Base-by-base conservation (phyloP, 108 stramenopile species). In the Skeletonema tropicum region DNA sequence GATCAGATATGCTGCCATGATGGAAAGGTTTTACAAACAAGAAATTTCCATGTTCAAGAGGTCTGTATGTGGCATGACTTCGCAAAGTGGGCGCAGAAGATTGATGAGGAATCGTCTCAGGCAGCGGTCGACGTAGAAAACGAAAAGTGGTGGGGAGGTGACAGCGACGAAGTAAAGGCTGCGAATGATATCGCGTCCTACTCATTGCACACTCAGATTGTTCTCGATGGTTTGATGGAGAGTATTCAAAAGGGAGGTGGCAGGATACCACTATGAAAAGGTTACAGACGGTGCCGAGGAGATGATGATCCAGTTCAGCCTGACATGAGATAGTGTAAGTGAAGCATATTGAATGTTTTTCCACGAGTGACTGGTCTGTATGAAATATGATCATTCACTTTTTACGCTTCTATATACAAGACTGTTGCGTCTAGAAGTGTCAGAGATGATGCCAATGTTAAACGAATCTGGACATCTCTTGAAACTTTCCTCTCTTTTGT, bases 51-150 rank as follows among this genome's bases (percentile, higher is more conserved):
- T 4, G 68, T 79, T 23, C 78, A 86, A 70, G 85, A 86, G 42
- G 83, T 86, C 2, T 69, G 74, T 9, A 80, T 86, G 67, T 86
- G 85, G 85, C 45, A 38, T 6, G 71, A 70, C 29, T 86, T 86
- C 31, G 42, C 38, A 4, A 26, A 45, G 23, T 60, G 71, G 58
- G 45, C 73, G 11, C 57, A 29, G 35, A 49, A 35, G 3, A 68
- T 85, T 21, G 76, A 85, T 17, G 55, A 55, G 66, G 71, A 73
- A 23, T 71, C 57, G 35, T 19, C 33, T 6, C 30, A 46, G 11
- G 70, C 29, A 60, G 35, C 36, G 21, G 36, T 2, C 23, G 63
- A 41, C 19, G 19, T 26, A 6, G 31, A 33, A 9, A 26, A 19
- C 4, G 70, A 64, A 6, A 41, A 61, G 15, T 60, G 73, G 41